These are phyloP conservation scores for Tulasnella sp. DNA, from an alignment of 768 basidiomycete species.

Conservation along the genomic window DNA sequence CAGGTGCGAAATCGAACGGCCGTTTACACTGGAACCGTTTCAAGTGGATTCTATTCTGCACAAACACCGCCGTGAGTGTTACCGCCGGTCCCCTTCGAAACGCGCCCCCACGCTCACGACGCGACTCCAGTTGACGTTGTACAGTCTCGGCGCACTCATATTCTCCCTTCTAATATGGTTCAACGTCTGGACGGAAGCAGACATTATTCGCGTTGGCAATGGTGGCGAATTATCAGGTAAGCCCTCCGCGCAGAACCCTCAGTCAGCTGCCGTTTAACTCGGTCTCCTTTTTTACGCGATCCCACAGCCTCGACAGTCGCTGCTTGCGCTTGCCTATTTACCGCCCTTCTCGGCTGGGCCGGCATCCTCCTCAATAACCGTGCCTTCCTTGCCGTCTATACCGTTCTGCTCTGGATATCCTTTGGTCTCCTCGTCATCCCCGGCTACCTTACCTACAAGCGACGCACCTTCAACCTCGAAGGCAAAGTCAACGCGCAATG, in stretches of 20 bases:
- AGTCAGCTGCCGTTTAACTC: neutral
- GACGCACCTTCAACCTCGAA: slow-evolving; percentile 62
- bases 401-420: slow-evolving; percentile 57
- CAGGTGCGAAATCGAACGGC: slow-evolving; percentile 30
- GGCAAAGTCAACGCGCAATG: slow-evolving; percentile 71
- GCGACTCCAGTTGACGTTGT: slow-evolving; percentile 47
- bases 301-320: slow-evolving; percentile 51
- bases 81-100: too few species aligned
- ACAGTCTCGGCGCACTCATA: slow-evolving; percentile 49
- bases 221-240: slow-evolving; percentile 44
- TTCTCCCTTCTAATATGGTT: slow-evolving; percentile 66
- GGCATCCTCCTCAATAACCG: slow-evolving; percentile 78
- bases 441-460: slow-evolving; percentile 69
- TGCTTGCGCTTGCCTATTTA: slow-evolving; percentile 44
- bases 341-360: slow-evolving; percentile 61
- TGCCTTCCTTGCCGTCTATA: slow-evolving; percentile 64
- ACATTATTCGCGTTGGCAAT: slow-evolving; percentile 63
- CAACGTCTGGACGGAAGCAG: slow-evolving; percentile 54
- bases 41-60: slow-evolving; percentile 65
- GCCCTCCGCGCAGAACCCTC: slow-evolving; percentile 17
- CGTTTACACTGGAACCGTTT: slow-evolving; percentile 66
- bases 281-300: too few species aligned
- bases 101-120: too few species aligned
- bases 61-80: slow-evolving; percentile 40
- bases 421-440: slow-evolving; percentile 60